Percentiles rank a stretch among this genome's conserved stretches.
Evolutionary conservation across 2,329 filamentous ascomycete genomes (phyloP).

Genomic region (Claviceps pazoutovae): DNA sequence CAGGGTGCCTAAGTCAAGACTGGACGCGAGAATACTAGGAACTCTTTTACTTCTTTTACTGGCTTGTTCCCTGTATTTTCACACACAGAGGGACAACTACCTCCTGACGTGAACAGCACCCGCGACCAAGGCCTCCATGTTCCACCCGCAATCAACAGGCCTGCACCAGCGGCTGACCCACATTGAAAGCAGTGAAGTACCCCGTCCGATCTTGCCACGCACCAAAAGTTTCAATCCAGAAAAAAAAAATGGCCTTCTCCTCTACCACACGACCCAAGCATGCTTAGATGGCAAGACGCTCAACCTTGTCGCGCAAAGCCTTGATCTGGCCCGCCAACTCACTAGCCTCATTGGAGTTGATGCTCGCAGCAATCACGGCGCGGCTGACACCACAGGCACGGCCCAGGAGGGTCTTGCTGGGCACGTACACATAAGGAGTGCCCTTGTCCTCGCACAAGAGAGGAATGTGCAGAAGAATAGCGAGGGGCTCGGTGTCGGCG

Average conservation of each 20-base stretch:
- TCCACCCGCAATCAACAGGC: no score
- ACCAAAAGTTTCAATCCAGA: no score
- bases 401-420: slow-evolving; percentile 71
- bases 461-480: slow-evolving; percentile 79
- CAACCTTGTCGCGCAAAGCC: slow-evolving; percentile 84
- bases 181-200: no score
- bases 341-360: slow-evolving; percentile 83
- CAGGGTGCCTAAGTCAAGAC: no score
- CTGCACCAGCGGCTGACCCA: no score
- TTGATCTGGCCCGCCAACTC: slow-evolving; percentile 82
- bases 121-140: no score
- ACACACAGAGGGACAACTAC: no score
- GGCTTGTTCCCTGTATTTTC: no score
- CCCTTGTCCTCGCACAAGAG: slow-evolving; percentile 76
- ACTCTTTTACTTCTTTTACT: no score
- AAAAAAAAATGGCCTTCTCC: neutral
- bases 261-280: neutral
- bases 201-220: no score
- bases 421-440: slow-evolving; percentile 52
- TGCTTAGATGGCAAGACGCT: slow-evolving; percentile 79
- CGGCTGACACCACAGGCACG: slow-evolving; percentile 81
- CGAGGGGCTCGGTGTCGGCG: slow-evolving; percentile 74
- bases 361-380: slow-evolving; percentile 72
- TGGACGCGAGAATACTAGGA: no score
- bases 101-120: no score